Conservation (phyloP, 495 filamentous ascomycete species). For the Trypethelium eluteriae region DNA sequence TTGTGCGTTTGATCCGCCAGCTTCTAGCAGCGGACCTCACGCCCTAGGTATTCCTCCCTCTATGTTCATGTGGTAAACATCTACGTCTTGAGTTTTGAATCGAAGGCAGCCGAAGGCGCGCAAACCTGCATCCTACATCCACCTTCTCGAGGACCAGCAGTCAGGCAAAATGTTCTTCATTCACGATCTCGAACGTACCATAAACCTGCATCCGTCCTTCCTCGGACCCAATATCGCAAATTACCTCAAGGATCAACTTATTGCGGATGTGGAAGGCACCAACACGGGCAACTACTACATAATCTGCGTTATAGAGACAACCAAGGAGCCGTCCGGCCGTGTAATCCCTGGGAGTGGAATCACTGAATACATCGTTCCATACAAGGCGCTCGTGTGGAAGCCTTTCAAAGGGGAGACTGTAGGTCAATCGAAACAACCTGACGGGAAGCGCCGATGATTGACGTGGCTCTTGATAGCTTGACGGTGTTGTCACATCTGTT, state of each 20-base stretch:
- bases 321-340: conserved; percentile 82
- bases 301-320: conserved; percentile 85
- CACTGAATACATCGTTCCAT: conserved; percentile 90
- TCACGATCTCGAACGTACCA: conserved; percentile 83
- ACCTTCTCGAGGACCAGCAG: neutral
- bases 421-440: conserved; percentile 33
- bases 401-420: conserved; percentile 96
- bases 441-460: conserved; percentile 10
- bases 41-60: neutral
- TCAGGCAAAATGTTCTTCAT: conserved; percentile 80
- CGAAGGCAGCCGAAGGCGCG: neutral
- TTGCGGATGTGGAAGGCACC: conserved; percentile 87
- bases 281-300: conserved; percentile 84
- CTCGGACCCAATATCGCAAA: conserved; percentile 87
- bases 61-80: neutral
- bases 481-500: conserved; percentile 82
- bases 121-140: too few species aligned
- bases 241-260: conserved; percentile 73
- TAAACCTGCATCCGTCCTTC: conserved; percentile 92
- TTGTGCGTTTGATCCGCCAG: neutral
- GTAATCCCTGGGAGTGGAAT: conserved; percentile 83
- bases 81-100: neutral
- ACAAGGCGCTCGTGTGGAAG: conserved; percentile 92
- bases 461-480: conserved; percentile 52
- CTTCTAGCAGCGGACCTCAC: neutral